These are phyloP conservation scores for Aphanocladium album DNA, from an alignment of 2,329 filamentous ascomycete genomes.

Conservation along the genomic window DNA sequence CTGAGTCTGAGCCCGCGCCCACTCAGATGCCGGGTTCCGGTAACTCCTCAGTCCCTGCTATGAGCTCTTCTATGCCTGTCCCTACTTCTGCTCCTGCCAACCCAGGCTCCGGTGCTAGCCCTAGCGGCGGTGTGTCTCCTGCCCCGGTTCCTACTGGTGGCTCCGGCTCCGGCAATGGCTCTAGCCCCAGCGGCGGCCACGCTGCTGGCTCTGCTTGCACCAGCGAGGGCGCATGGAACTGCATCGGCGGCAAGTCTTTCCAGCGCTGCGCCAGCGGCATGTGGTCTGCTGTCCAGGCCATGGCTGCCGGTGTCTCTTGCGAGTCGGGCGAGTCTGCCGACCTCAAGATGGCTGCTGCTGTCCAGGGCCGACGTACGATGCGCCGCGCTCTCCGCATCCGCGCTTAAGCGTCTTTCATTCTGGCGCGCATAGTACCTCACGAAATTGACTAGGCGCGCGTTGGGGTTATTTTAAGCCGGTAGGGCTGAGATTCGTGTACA, in stretches of 20 bases:
- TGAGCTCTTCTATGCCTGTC: neutral
- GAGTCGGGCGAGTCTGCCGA: constrained; percentile 33
- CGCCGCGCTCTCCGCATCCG: constrained; percentile 25
- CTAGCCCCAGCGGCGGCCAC: constrained; percentile 24
- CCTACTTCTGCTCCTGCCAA: constrained; percentile 16
- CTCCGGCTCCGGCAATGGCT: constrained; percentile 19
- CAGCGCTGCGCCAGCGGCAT: constrained; percentile 50
- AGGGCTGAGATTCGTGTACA: neutral
- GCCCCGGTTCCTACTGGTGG: constrained; percentile 3
- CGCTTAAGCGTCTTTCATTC: constrained; percentile 4
- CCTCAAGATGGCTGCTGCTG: constrained; percentile 30
- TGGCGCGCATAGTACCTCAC: neutral
- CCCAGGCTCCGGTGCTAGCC: constrained; percentile 12
- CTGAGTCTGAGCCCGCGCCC: neutral
- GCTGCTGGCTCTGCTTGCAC: constrained; percentile 42
- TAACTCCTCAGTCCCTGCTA: neutral
- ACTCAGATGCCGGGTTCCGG: neutral
- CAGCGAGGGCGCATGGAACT: constrained; percentile 49
- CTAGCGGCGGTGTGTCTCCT: neutral
- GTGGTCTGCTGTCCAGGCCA: constrained; percentile 39
- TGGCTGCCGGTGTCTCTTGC: constrained; percentile 45
- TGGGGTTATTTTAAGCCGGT: too few species aligned
- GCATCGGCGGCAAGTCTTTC: constrained; percentile 44
- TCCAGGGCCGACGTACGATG: constrained; percentile 17
- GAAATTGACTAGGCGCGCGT: neutral